Evolutionary conservation across 257 asterid species (phyloP).

Genomic region (Avicennia marina): DNA sequence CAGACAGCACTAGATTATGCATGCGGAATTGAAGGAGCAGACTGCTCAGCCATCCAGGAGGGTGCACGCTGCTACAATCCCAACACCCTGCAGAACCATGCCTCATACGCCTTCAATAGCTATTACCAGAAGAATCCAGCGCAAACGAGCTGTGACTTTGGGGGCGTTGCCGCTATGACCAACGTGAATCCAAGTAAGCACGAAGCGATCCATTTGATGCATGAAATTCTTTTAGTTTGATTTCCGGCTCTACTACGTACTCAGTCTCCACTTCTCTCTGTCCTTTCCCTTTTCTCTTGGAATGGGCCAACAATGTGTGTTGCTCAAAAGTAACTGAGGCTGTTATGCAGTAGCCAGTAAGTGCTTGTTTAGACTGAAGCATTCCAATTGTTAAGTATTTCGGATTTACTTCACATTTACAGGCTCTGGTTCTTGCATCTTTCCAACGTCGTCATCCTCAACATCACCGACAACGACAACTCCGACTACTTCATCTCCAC

Average conservation of each 20-base stretch:
- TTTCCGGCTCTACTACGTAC: too few species aligned
- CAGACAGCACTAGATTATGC: slow-evolving; percentile 80
- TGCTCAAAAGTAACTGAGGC: too few species aligned
- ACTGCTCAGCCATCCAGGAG: slow-evolving; percentile 69
- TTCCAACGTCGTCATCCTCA: slow-evolving; percentile 33
- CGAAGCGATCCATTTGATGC: too few species aligned
- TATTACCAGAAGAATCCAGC: slow-evolving; percentile 67
- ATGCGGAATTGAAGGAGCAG: slow-evolving; percentile 79
- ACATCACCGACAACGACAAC: slow-evolving; percentile 32
- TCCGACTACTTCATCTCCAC: slow-evolving; percentile 50
- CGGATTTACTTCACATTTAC: background rate
- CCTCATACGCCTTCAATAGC: slow-evolving; percentile 82
- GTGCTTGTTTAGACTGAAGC: too few species aligned
- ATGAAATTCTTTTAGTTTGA: too few species aligned
- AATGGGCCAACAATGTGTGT: too few species aligned
- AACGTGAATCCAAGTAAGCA: slow-evolving; percentile 72
- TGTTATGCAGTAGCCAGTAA: too few species aligned
- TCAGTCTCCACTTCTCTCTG: too few species aligned
- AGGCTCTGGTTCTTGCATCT: slow-evolving; percentile 74
- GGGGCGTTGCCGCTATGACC: slow-evolving; percentile 60
- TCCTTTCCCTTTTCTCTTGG: too few species aligned
- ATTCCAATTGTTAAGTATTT: too few species aligned
- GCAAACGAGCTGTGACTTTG: slow-evolving; percentile 74
- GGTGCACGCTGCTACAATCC: slow-evolving; percentile 72
- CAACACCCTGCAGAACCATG: slow-evolving; percentile 58